Evolutionary conservation across 2,329 filamentous ascomycete genomes (phyloP), one percentile per base, ranked within the genome.

Genomic region (Penicillium hesseltinei): DNA sequence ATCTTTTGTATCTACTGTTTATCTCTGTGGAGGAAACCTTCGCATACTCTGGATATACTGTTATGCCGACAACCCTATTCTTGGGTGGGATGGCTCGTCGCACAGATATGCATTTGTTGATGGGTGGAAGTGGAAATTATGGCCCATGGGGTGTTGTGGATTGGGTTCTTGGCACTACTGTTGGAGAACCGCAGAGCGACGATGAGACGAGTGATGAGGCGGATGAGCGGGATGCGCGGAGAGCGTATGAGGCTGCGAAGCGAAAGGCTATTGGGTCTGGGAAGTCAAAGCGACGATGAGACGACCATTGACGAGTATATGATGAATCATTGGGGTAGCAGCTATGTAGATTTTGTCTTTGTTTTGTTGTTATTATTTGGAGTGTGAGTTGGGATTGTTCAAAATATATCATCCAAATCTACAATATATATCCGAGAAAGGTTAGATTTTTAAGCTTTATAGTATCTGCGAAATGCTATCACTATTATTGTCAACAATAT

Each of bases 11-110:
- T 56, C 70, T 84, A 19, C 73, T 77, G 0, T 57, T 84, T 23
- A 75, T 83, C 56, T 84, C 82, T n/a, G 68, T 87, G 0, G 83
- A 87, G 63, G 84, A 86, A 59, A 78, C 83, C 0, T 84, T 86
- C 61, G 78, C 82, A 1, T 84, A 82, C 68, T 85, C 81, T 1
- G 84, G 84, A 2, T 87, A 87, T 71, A 81, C 79, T 2, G 73
- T 81, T 1, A 73, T 86, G 53, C 83, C 84, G 3, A 83, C 82
- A 2, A 81, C 76, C 8, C 83, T 86, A 62, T 78, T 87, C 64
- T 71, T 87, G 8, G 75, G 78, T 3, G 83, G 84, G 2, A 84
- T 87, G 73, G 84, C 84, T 11, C 78, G 83, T 31, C 75, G 83
- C 7, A 79, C 75, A 0, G 84, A 87, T 60, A 74, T 75, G 46